phyloP scores from a whole-genome alignment of 176 grass and related monocot genomes.

The Musa schizocarpa region DNA sequence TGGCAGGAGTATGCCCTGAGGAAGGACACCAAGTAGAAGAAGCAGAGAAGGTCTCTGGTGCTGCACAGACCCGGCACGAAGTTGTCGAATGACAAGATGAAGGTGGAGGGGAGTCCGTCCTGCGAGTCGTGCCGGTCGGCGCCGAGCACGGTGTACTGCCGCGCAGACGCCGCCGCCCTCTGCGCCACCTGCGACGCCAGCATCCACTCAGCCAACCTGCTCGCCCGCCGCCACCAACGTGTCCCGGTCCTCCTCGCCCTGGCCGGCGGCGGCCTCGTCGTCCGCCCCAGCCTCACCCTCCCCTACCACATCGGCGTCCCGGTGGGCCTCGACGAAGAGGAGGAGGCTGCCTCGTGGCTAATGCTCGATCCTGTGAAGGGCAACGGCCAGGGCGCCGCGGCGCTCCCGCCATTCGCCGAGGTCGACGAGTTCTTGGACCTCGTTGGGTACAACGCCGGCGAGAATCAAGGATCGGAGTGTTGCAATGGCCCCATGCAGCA shows the following conservation, averaged over 20 bases:
- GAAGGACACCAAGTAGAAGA: background rate
- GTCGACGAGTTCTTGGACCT: constrained; percentile 15
- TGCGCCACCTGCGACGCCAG: constrained; percentile 70
- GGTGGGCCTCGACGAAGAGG: background rate
- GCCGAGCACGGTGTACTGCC: constrained; percentile 53
- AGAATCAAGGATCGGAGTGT: background rate
- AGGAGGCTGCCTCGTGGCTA: constrained; percentile 13
- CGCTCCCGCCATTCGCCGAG: background rate
- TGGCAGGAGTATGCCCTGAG: too few relatives aligned
- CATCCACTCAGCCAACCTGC: constrained; percentile 90
- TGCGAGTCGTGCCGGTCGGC: constrained; percentile 76
- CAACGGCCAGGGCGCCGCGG: background rate
- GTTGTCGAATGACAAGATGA: constrained; percentile 1
- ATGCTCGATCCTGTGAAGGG: background rate
- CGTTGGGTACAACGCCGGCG: constrained; percentile 6
- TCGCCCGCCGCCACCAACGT: constrained; percentile 73
- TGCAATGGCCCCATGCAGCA: background rate
- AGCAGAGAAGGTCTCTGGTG: too few relatives aligned
- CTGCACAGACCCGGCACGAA: too few relatives aligned
- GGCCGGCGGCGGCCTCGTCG: constrained; percentile 2
- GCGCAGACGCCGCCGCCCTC: constrained; percentile 70
- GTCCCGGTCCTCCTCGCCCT: constrained; percentile 25
- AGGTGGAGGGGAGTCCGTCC: constrained; percentile 4
- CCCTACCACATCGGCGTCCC: constrained; percentile 5
- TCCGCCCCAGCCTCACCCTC: constrained; percentile 13